A percentile compares a stretch with the other conserved stretches of the same genome.
Evolutionary conservation across 352 stramenopile species (phyloP).

Genomic region (Phytophthora chlamydospora): DNA sequence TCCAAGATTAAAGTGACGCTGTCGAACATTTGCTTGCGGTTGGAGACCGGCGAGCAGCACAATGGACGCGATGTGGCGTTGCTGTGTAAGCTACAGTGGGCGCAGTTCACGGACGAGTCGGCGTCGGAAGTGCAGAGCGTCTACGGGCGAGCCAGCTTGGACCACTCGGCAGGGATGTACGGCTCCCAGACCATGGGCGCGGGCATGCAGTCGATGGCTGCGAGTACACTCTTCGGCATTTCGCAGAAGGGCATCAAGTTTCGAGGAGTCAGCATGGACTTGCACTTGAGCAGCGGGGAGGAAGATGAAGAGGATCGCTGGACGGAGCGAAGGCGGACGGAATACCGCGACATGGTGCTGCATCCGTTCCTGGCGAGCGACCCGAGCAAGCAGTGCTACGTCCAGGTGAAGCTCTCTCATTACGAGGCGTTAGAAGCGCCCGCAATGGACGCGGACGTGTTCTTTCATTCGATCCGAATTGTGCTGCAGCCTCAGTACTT

Average conservation of each 20-base stretch:
- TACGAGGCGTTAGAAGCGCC: slow-evolving; percentile 77
- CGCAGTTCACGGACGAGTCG: slow-evolving; percentile 86
- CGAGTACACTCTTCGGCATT: slow-evolving; percentile 82
- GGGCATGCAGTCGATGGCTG: slow-evolving; percentile 79
- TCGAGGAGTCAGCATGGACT: slow-evolving; percentile 80
- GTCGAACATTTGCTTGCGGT: slow-evolving; percentile 82
- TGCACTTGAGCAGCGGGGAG: slow-evolving; percentile 69
- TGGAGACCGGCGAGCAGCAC: slow-evolving; percentile 72
- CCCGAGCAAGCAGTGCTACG: slow-evolving; percentile 68
- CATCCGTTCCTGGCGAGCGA: slow-evolving; percentile 79
- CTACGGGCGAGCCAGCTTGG: slow-evolving; percentile 55
- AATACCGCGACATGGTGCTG: slow-evolving; percentile 49
- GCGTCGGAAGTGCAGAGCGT: slow-evolving; percentile 76
- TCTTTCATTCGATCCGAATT: slow-evolving; percentile 82
- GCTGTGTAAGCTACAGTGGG: slow-evolving; percentile 79
- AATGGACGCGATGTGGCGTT: slow-evolving; percentile 72
- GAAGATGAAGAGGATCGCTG: slow-evolving; percentile 43
- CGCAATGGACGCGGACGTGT: slow-evolving; percentile 78
- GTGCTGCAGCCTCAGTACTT: slow-evolving; percentile 87
- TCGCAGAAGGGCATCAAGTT: slow-evolving; percentile 89
- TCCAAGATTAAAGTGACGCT: slow-evolving; percentile 91
- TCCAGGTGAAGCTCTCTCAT: slow-evolving; percentile 86
- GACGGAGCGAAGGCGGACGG: slow-evolving; percentile 31
- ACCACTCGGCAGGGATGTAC: slow-evolving; percentile 36
- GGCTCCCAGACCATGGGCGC: slow-evolving; percentile 38